phyloP scores from a whole-genome alignment of 306 rosid species.

The Vigna trinervia region DNA sequence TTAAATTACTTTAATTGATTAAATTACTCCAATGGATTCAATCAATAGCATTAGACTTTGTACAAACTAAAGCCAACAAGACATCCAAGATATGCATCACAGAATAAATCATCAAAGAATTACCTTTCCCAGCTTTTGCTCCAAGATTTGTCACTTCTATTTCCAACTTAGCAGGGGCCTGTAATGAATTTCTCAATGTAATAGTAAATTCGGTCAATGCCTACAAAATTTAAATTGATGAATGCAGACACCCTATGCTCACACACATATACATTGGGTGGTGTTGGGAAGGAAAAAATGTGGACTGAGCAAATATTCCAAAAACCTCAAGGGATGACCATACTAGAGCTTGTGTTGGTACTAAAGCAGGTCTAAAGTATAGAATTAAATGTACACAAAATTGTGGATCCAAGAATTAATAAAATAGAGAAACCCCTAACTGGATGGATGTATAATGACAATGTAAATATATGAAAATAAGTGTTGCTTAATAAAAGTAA shows the following conservation, averaged over 20 bases:
- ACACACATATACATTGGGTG: neutral
- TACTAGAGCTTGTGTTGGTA: slow-evolving; percentile 2
- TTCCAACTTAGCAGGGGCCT: slow-evolving; percentile 93
- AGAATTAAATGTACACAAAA: neutral
- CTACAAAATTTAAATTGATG: neutral
- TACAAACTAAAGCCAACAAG: slow-evolving; percentile 26
- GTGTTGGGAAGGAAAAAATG: neutral
- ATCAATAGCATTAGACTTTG: slow-evolving; percentile 12
- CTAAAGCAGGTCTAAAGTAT: slow-evolving; percentile 18
- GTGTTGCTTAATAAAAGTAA: slow-evolving; percentile 1
- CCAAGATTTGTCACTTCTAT: slow-evolving; percentile 95
- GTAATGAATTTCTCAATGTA: slow-evolving; percentile 45
- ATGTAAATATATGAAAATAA: neutral
- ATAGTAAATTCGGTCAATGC: slow-evolving; percentile 22
- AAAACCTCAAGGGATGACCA: neutral
- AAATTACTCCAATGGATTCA: slow-evolving; percentile 24
- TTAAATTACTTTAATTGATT: neutral
- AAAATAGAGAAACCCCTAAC: neutral
- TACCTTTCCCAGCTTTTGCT: slow-evolving; percentile 99
- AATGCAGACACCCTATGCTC: neutral
- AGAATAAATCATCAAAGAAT: slow-evolving; percentile 34
- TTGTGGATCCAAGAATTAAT: slow-evolving; percentile 2
- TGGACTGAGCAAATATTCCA: neutral
- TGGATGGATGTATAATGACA: slow-evolving; percentile 6
- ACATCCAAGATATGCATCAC: neutral